Conservation (phyloP, 495 filamentous ascomycete genomes). For the Aspergillus egyptiacus region DNA sequence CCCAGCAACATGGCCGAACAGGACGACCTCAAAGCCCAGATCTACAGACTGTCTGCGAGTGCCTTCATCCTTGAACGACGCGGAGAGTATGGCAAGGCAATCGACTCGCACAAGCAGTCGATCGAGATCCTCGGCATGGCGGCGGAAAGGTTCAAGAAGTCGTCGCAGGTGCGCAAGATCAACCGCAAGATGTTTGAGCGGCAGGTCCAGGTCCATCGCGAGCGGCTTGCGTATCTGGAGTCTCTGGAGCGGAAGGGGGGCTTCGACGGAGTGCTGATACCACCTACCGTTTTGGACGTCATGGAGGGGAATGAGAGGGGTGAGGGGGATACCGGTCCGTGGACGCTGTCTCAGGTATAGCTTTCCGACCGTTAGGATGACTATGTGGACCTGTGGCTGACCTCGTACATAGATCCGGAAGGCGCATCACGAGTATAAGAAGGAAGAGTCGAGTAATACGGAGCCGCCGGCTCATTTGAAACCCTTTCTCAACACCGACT, state of each 20-base stretch:
- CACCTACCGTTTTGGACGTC: constrained; percentile 12
- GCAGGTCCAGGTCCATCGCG: constrained; percentile 15
- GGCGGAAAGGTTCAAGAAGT: constrained; percentile 15
- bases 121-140: constrained; percentile 15
- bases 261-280: constrained; percentile 11
- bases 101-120: constrained; percentile 17
- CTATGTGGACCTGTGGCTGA: not conserved
- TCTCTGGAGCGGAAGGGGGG: constrained; percentile 6
- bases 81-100: constrained; percentile 32
- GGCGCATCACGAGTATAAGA: constrained; percentile 9
- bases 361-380: not conserved
- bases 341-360: constrained; percentile 15
- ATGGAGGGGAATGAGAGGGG: constrained; percentile 10
- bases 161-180: constrained; percentile 11
- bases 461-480: constrained; percentile 8
- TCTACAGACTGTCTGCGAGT: constrained; percentile 21
- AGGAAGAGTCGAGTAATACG: not conserved
- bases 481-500: constrained; percentile 10
- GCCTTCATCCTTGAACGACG: constrained; percentile 16
- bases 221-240: constrained; percentile 15
- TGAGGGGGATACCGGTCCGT: not conserved
- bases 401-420: constrained; percentile 8
- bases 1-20: not conserved
- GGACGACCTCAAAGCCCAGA: constrained; percentile 13
- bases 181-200: constrained; percentile 21